Evolutionary conservation across 805 yeast genomes (phyloP).

Genomic region (Suhomyces faveliae): DNA sequence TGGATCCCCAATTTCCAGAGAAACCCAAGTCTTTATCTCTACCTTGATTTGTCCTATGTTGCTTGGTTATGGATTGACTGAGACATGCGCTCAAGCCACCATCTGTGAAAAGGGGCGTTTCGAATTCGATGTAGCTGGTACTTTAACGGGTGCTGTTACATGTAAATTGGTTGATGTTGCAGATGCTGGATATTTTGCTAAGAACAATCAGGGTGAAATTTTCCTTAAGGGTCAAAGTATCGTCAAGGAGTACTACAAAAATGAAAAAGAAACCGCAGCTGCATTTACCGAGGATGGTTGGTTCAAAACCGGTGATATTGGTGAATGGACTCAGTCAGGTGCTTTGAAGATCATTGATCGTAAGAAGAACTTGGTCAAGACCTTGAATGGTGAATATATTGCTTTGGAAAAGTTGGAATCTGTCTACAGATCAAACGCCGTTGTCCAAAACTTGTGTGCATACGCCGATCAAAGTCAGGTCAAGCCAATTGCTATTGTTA

Average conservation of each 20-base stretch:
- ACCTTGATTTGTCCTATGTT: conserved; percentile 81
- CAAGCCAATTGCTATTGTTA: conserved; percentile 88
- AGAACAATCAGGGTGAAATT: conserved; percentile 91
- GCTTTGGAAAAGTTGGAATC: conserved; percentile 95
- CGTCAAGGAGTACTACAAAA: conserved; percentile 74
- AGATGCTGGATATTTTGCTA: conserved; percentile 88
- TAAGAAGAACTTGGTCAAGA: conserved; percentile 92
- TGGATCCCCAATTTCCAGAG: conserved; percentile 83
- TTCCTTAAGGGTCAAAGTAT: conserved; percentile 75
- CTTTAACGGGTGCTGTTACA: conserved; percentile 77
- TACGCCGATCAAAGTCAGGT: conserved; percentile 87
- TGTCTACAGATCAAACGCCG: conserved; percentile 77
- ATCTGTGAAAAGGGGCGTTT: conserved; percentile 63
- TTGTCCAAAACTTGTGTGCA: conserved; percentile 81
- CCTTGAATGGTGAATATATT: conserved; percentile 94
- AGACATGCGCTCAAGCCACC: conserved; percentile 87
- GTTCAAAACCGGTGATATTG: conserved; percentile 97
- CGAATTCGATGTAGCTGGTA: conserved; percentile 79
- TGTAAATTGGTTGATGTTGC: conserved; percentile 87
- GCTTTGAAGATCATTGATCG: conserved; percentile 85
- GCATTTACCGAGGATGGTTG: conserved; percentile 83
- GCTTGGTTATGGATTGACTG: conserved; percentile 95
- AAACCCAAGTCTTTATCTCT: conserved; percentile 78
- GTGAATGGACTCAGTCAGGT: conserved; percentile 84
- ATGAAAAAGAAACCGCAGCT: conserved; percentile 72